phyloP scores from a whole-genome alignment of 176 grass and related monocot species.

The Metroxylon sagu region DNA sequence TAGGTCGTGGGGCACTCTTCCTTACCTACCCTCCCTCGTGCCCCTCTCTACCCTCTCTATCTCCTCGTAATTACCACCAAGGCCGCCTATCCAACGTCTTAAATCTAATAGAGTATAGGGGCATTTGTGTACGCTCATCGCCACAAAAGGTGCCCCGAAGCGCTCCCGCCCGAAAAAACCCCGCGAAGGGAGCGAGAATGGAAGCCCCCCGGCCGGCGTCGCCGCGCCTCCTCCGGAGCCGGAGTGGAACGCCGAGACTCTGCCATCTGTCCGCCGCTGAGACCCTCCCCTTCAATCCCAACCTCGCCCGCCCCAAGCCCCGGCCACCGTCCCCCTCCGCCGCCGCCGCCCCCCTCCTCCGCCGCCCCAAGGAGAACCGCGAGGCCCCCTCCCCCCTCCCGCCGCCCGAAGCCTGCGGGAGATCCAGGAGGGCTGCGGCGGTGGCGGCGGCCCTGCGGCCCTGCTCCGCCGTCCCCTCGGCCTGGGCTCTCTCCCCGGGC shows the following conservation, averaged over 20 bases:
- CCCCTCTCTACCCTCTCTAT: constrained; percentile 33
- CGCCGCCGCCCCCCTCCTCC: background rate
- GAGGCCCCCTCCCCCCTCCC: constrained; percentile 1
- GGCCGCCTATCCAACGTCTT: no score
- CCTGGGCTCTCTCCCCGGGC: constrained; percentile 22
- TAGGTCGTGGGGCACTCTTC: constrained; percentile 34
- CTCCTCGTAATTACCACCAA: constrained; percentile 5
- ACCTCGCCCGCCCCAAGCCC: background rate
- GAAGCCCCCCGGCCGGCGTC: background rate
- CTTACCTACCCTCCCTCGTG: constrained; percentile 41
- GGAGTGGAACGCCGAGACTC: no score
- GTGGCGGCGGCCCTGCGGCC: constrained; percentile 10
- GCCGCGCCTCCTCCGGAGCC: background rate
- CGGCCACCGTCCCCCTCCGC: background rate
- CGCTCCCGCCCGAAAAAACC: background rate
- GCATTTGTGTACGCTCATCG: no score
- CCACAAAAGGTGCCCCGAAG: no score
- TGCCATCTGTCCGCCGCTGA: no score
- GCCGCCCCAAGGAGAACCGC: constrained; percentile 26
- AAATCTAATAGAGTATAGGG: no score
- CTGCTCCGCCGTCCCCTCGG: background rate
- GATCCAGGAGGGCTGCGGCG: constrained; percentile 17
- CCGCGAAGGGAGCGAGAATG: no score
- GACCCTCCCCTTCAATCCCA: no score
- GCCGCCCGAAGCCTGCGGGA: constrained; percentile 8